Evolutionary conservation across 225 moss, liverwort and hornwort species (phyloP), one percentile per base, ranked within the genome.

Genomic region (Pleurozium schreberi): DNA sequence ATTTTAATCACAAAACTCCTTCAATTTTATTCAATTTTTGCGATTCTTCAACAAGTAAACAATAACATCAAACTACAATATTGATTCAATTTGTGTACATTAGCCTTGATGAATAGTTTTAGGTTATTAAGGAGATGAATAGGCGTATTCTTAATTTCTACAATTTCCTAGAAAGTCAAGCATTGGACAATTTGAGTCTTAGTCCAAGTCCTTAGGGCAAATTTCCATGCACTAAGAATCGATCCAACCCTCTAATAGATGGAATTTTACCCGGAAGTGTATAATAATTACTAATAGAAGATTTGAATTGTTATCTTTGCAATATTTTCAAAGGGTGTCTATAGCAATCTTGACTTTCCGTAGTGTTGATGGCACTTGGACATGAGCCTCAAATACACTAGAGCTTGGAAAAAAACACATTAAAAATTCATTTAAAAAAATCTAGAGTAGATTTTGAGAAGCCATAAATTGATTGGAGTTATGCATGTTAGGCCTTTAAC

Each of bases 201-300:
- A 12, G 20, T 2, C 8, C 13, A 30, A 12, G 2, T 75, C 52
- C 1, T 52, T 8, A 36, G 1, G 1, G 1, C 1, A 22, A 0
- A 36, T 6, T 52, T 52, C 9, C 1, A 76, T 52, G 22, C 8
- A 13, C 1, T 1, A 0, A 12, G 9, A 12, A 75, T 33, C 16
- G 20, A 8, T 0, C 7, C 7, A 49, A 20, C 4, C 2, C 13
- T 0, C 11, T 47, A 11, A 11, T n/a, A 74, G 33, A 75, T 20
- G 19, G 0, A 75, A 75, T 75, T 20, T 8, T 17, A 31, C 6
- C 18, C 30, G 1, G 25, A 18, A 45, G 8, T 28, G 6, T 30
- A 2, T 1, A 74, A 0, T 30, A 31, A 6, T 18, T 47, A 6
- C 7, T 47, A 73, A 18, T 28, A 67, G 5, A 21, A 20, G 21